phyloP scores from a whole-genome alignment of 192 early-diverging fungal genomes.

The Piromyces finnis region DNA sequence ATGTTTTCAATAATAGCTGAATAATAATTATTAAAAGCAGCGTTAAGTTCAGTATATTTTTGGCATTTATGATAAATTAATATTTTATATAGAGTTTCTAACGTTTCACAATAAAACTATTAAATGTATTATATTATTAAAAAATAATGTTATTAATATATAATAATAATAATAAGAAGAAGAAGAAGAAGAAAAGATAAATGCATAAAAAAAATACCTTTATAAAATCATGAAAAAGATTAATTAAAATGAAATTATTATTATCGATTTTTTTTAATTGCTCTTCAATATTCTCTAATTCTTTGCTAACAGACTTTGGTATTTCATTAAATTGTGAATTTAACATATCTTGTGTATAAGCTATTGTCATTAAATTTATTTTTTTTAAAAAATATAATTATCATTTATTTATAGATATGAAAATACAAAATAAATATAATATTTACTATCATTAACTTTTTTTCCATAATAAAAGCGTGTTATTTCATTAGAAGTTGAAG shows the following conservation, averaged over 20 bases:
- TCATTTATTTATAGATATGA: too few species aligned
- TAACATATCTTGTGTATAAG: not conserved
- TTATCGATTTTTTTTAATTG: not conserved
- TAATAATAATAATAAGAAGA: too few species aligned
- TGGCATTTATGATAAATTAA: not conserved
- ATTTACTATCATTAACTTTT: not conserved
- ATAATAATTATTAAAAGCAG: not conserved
- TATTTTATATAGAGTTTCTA: not conserved
- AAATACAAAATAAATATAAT: too few species aligned
- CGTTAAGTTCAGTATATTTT: not conserved
- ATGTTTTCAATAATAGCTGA: not conserved
- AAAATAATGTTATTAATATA: too few species aligned
- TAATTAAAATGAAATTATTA: not conserved
- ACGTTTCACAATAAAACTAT: not conserved
- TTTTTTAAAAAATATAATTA: too few species aligned
- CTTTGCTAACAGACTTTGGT: not conserved
- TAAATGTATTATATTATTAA: too few species aligned
- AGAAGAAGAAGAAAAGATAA: too few species aligned
- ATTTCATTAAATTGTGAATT: not conserved
- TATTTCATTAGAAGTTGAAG: not conserved
- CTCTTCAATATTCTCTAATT: not conserved
- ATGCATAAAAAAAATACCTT: not conserved
- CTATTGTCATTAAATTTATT: too few species aligned
- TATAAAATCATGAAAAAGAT: not conserved
- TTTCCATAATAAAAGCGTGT: not conserved